Evolutionary conservation across 2,329 filamentous ascomycete genomes (phyloP).

Genomic region (Diaporthe ilicicola): DNA sequence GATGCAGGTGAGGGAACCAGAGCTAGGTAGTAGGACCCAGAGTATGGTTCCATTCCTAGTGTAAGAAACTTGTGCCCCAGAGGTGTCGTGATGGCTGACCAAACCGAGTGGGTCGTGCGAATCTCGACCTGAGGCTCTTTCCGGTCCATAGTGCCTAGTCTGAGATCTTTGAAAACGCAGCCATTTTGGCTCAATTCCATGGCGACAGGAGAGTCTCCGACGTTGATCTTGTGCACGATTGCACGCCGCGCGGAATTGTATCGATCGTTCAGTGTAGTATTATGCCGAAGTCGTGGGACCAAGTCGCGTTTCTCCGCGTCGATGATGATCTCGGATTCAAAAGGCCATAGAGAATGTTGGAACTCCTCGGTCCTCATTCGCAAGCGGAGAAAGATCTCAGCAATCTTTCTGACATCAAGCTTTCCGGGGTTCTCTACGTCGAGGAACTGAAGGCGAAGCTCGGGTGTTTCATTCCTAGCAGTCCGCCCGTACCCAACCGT

Average conservation of each 20-base stretch:
- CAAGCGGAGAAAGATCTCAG: constrained; percentile 30
- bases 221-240: constrained; percentile 26
- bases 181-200: neutral
- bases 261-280: constrained; percentile 30
- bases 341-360: constrained; percentile 37
- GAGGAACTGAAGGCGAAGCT: constrained; percentile 38
- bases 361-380: constrained; percentile 22
- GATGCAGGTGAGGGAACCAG: neutral
- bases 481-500: constrained; percentile 36
- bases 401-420: neutral
- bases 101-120: neutral
- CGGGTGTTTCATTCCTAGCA: constrained; percentile 33
- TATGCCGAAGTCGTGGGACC: constrained; percentile 39
- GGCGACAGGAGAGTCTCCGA: neutral
- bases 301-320: constrained; percentile 34
- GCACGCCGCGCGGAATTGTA: constrained; percentile 35
- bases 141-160: neutral
- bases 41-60: neutral
- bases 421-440: constrained; percentile 31
- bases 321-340: constrained; percentile 41
- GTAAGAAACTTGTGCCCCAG: neutral
- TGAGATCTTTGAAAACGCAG: neutral
- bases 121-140: too few species aligned
- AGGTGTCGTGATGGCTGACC: neutral
- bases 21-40: neutral